Evolutionary conservation across 371 early-diverging fungal species (phyloP).

Genomic region (Zopfochytrium polystomum): DNA sequence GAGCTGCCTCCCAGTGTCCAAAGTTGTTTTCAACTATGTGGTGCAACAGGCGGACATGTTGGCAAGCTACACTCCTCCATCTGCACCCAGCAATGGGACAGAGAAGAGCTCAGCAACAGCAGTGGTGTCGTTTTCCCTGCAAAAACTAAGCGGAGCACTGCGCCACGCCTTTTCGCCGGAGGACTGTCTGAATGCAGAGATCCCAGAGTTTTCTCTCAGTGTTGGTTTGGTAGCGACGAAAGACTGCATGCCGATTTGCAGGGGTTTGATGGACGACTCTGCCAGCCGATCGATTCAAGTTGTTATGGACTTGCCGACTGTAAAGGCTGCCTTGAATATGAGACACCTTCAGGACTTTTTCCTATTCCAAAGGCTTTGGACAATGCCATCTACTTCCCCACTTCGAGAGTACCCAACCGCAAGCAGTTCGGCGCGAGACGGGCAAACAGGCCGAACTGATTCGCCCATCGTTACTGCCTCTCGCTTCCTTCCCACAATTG

Average conservation of each 20-base stretch:
- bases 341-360: constrained; percentile 77
- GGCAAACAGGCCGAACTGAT: constrained; percentile 13
- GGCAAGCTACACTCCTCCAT: constrained; percentile 48
- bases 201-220: constrained; percentile 52
- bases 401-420: background rate
- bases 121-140: constrained; percentile 45
- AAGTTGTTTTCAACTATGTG: constrained; percentile 68
- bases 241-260: constrained; percentile 35
- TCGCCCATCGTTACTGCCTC: too few relatives aligned
- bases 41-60: constrained; percentile 72
- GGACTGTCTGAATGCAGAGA: constrained; percentile 63
- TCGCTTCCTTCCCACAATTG: too few relatives aligned
- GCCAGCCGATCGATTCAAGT: too few relatives aligned
- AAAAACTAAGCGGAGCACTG: constrained; percentile 51
- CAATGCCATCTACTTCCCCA: constrained; percentile 2
- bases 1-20: constrained; percentile 73
- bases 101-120: constrained; percentile 24
- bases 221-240: too few relatives aligned
- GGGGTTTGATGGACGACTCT: constrained; percentile 53
- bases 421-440: background rate
- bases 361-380: constrained; percentile 66
- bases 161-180: constrained; percentile 82
- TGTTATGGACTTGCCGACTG: constrained; percentile 54
- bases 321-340: constrained; percentile 62
- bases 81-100: too few relatives aligned